Percentiles rank a stretch among this genome's conserved stretches.
phyloP scores from a whole-genome alignment of 352 stramenopile species.

The Phytophthora vignae region DNA sequence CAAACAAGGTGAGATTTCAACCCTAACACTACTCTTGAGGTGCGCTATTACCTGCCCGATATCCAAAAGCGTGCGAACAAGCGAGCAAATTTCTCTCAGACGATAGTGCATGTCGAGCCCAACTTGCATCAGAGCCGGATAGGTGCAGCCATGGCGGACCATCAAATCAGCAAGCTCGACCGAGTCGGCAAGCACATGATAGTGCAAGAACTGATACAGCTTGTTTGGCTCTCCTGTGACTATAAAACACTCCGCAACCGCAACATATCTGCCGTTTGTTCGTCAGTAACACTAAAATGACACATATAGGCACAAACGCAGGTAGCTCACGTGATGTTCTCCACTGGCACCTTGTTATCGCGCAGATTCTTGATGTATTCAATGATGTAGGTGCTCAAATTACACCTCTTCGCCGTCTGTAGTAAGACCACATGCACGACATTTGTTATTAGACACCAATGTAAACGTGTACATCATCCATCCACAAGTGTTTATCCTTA shows the following conservation, averaged over 20 bases:
- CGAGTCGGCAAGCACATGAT: constrained; percentile 66
- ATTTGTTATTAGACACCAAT: background rate
- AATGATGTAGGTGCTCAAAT: constrained; percentile 64
- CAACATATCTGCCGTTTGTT: constrained; percentile 50
- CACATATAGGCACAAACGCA: background rate
- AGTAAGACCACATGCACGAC: constrained; percentile 2
- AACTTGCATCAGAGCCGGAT: constrained; percentile 56
- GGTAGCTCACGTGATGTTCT: constrained; percentile 64
- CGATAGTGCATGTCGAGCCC: constrained; percentile 78
- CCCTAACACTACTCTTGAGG: background rate
- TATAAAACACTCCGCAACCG: constrained; percentile 64
- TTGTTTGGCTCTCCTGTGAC: constrained; percentile 48
- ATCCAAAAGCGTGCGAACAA: constrained; percentile 62
- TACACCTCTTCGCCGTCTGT: constrained; percentile 46
- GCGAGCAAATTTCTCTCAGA: constrained; percentile 47
- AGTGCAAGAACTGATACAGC: constrained; percentile 75
- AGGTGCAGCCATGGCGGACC: constrained; percentile 32
- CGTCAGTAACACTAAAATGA: constrained; percentile 16
- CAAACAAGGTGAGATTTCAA: background rate
- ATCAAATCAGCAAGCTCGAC: constrained; percentile 65
- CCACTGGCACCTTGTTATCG: constrained; percentile 57
- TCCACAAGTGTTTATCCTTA: constrained; percentile 23
- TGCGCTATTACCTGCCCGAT: constrained; percentile 46
- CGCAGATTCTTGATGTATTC: constrained; percentile 75
- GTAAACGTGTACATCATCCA: background rate